Evolutionary conservation across 805 yeast genomes (phyloP).

Genomic region (Kodamaea kakaduensis): DNA sequence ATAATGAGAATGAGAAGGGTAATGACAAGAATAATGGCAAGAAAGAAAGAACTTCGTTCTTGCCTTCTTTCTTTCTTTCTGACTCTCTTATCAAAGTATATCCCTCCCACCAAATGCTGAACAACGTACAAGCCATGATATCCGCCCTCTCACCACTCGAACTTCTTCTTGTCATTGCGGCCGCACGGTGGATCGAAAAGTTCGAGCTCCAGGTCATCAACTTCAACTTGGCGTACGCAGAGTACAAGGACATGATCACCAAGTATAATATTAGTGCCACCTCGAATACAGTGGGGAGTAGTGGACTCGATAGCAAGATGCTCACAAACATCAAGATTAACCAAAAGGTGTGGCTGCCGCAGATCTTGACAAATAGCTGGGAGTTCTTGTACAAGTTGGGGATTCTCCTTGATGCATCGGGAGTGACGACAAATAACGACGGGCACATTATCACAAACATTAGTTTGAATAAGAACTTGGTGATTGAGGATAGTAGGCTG

Average conservation of each 20-base stretch:
- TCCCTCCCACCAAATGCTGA: slow-evolving; percentile 19
- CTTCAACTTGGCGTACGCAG: slow-evolving; percentile 73
- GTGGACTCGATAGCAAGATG: slow-evolving; percentile 35
- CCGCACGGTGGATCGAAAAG: slow-evolving; percentile 67
- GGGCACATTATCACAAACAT: slow-evolving; percentile 28
- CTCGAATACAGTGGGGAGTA: slow-evolving; percentile 23
- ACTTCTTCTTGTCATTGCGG: slow-evolving; percentile 62
- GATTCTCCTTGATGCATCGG: slow-evolving; percentile 45
- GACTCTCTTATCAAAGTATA: slow-evolving; percentile 24
- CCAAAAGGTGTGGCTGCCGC: slow-evolving; percentile 56
- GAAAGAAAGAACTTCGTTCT: slow-evolving; percentile 15
- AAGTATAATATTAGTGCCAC: slow-evolving; percentile 38
- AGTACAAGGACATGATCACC: slow-evolving; percentile 58
- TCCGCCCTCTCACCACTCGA: slow-evolving; percentile 63
- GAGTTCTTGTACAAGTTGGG: slow-evolving; percentile 58
- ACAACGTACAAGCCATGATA: slow-evolving; percentile 26
- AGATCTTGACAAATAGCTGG: slow-evolving; percentile 68
- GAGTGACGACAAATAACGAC: slow-evolving; percentile 40
- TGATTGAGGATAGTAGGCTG: slow-evolving; percentile 44
- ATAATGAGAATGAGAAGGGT: no score
- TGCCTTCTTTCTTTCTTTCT: slow-evolving; percentile 24
- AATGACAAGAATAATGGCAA: no score
- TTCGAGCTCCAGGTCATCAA: slow-evolving; percentile 58
- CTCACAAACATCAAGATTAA: slow-evolving; percentile 30
- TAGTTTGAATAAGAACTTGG: slow-evolving; percentile 26